Evolutionary conservation across 805 yeast species (phyloP).

Genomic region (Candida maltosa): DNA sequence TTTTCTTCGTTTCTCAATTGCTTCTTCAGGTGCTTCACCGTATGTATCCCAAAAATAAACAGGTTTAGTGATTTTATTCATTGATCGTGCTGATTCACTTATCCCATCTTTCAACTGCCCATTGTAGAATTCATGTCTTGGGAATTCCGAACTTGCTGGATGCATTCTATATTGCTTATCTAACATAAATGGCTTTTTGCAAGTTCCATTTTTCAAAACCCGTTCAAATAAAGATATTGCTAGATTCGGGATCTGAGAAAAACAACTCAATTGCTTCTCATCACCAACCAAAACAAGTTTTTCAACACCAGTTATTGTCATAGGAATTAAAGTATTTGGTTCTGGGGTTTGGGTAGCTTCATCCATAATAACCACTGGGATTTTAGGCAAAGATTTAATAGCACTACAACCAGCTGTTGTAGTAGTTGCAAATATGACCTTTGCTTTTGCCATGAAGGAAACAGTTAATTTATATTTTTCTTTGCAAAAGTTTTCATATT

Average conservation of each 20-base stretch:
- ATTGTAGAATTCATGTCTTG: slow-evolving; percentile 48
- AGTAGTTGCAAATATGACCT: slow-evolving; percentile 67
- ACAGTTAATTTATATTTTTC: slow-evolving; percentile 43
- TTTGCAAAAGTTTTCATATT: slow-evolving; percentile 46
- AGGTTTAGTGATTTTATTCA: slow-evolving; percentile 48
- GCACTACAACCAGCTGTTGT: slow-evolving; percentile 68
- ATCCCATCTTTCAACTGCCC: slow-evolving; percentile 56
- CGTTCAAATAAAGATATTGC: slow-evolving; percentile 69
- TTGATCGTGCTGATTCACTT: slow-evolving; percentile 44
- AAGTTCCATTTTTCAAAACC: slow-evolving; percentile 56
- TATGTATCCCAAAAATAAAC: slow-evolving; percentile 58
- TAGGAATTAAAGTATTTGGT: slow-evolving; percentile 64
- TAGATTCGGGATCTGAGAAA: slow-evolving; percentile 62
- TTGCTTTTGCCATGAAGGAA: slow-evolving; percentile 51
- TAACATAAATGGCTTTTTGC: slow-evolving; percentile 58
- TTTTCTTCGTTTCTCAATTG: slow-evolving; percentile 42
- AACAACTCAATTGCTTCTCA: slow-evolving; percentile 69
- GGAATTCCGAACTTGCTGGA: slow-evolving; percentile 57
- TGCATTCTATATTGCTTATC: slow-evolving; percentile 70
- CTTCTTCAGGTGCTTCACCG: slow-evolving; percentile 44
- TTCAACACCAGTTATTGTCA: slow-evolving; percentile 63
- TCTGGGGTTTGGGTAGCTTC: slow-evolving; percentile 77
- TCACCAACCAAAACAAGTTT: slow-evolving; percentile 72
- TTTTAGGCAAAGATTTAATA: slow-evolving; percentile 48
- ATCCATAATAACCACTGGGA: slow-evolving; percentile 72